Conservation (phyloP, 495 filamentous ascomycete species). For the Penicillium tannophilum region DNA sequence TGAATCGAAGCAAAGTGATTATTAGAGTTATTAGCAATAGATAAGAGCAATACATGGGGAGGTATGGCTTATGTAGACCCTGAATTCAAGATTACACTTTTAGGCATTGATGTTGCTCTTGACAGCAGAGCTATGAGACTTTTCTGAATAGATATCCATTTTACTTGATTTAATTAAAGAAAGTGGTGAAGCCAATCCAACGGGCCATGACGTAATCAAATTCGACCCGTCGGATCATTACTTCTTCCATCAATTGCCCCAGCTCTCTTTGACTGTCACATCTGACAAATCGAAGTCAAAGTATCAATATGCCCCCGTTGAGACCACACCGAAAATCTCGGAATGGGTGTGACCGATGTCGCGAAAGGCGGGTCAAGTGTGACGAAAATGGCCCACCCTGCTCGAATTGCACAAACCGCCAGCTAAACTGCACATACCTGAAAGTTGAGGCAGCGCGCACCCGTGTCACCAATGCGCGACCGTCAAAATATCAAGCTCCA, state of each 20-base stretch:
- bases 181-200: not conserved
- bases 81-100: too few relatives aligned
- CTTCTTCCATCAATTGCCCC: conserved; percentile 1
- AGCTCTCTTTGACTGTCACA: not conserved
- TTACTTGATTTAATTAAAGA: too few relatives aligned
- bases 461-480: not conserved
- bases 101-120: too few relatives aligned
- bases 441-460: conserved; percentile 29
- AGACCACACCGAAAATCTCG: conserved; percentile 2
- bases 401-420: conserved; percentile 44
- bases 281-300: not conserved
- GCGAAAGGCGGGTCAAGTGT: conserved; percentile 24
- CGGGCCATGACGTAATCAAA: not conserved
- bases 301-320: conserved; percentile 2
- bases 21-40: too few relatives aligned
- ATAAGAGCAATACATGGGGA: too few relatives aligned
- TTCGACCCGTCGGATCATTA: not conserved
- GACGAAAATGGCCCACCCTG: conserved; percentile 50
- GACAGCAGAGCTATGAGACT: too few relatives aligned
- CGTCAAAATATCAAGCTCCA: conserved; percentile 3
- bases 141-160: too few relatives aligned
- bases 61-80: too few relatives aligned
- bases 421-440: conserved; percentile 43
- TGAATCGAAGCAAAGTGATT: too few relatives aligned
- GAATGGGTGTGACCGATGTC: conserved; percentile 5